Evolutionary conservation across 1,139 yeast species (phyloP).

Genomic region (Lodderomyces theae): DNA sequence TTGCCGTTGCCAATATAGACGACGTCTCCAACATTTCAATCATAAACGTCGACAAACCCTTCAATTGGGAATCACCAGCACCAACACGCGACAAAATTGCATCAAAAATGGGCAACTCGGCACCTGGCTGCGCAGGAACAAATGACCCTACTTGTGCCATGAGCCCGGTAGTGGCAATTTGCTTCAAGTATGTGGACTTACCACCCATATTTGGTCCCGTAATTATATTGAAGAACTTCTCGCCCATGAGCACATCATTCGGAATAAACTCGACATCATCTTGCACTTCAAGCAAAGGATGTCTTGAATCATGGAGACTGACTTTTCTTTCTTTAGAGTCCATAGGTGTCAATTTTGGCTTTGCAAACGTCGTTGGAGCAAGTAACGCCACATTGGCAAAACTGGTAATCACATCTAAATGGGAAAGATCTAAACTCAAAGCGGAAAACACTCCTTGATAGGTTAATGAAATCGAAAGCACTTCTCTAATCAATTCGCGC

Average conservation of each 20-base stretch:
- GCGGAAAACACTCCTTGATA: constrained; percentile 75
- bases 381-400: constrained; percentile 84
- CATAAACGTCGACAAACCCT: constrained; percentile 97
- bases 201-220: constrained; percentile 99
- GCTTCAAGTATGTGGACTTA: constrained; percentile 90
- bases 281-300: constrained; percentile 91
- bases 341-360: constrained; percentile 58
- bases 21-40: constrained; percentile 97
- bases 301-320: constrained; percentile 70
- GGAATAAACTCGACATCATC: constrained; percentile 86
- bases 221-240: constrained; percentile 70
- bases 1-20: constrained; percentile 82
- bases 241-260: constrained; percentile 59
- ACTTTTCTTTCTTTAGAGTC: constrained; percentile 45
- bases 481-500: constrained; percentile 74
- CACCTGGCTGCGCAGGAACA: constrained; percentile 56
- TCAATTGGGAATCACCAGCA: constrained; percentile 95
- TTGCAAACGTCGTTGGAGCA: constrained; percentile 79
- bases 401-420: constrained; percentile 77
- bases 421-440: constrained; percentile 61
- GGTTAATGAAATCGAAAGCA: constrained; percentile 73
- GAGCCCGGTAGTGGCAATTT: constrained; percentile 82
- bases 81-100: constrained; percentile 96
- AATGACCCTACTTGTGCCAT: constrained; percentile 94
- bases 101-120: constrained; percentile 81